A percentile compares a stretch with the other conserved stretches of the same genome.
phyloP scores from a whole-genome alignment of 805 yeast species.

The Zygosaccharomyces rouxii region DNA sequence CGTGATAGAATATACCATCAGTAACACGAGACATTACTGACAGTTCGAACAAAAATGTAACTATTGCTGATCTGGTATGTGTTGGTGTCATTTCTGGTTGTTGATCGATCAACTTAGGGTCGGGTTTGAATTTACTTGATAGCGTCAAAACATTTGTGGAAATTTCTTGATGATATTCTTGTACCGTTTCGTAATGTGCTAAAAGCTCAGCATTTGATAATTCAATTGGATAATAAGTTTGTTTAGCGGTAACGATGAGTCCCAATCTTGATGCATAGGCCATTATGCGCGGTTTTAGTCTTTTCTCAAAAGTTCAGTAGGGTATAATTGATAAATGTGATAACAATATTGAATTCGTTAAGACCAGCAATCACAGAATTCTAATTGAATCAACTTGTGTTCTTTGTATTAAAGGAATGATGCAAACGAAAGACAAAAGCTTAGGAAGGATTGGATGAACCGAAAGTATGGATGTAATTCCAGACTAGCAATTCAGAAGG shows the following conservation, averaged over 20 bases:
- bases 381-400: neutral
- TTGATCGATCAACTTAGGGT: conserved; percentile 62
- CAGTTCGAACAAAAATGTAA: conserved; percentile 77
- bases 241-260: conserved; percentile 40
- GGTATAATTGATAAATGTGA: neutral
- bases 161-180: conserved; percentile 53
- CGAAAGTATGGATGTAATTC: neutral
- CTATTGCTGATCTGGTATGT: conserved; percentile 61
- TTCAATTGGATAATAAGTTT: conserved; percentile 47
- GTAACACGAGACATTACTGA: conserved; percentile 59
- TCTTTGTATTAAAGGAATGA: neutral
- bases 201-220: conserved; percentile 47
- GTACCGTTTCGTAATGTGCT: conserved; percentile 42
- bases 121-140: conserved; percentile 44
- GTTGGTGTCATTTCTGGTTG: conserved; percentile 83
- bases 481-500: neutral
- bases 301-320: neutral
- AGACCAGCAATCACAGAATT: neutral
- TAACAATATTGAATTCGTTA: neutral
- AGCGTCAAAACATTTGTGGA: conserved; percentile 37
- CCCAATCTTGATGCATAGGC: conserved; percentile 24
- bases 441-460: conserved; percentile 1
- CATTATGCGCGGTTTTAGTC: neutral
- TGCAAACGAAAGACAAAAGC: conserved; percentile 4
- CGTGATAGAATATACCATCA: conserved; percentile 62